Percentiles rank a stretch among this genome's conserved stretches.
phyloP scores from a whole-genome alignment of 495 filamentous ascomycete species.

The Entonaema liquescens region DNA sequence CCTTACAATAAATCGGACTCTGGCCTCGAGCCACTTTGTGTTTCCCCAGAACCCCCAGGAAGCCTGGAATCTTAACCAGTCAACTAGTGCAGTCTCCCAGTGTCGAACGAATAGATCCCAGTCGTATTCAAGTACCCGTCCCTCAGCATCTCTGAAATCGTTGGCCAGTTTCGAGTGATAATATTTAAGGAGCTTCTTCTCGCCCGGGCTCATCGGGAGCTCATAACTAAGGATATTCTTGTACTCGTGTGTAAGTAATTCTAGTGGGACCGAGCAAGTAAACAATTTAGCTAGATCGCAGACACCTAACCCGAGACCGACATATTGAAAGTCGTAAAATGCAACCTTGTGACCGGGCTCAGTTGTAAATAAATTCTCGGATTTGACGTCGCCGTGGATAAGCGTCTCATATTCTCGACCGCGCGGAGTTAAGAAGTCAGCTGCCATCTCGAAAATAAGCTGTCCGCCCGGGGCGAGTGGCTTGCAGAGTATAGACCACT shows the following conservation, averaged over 20 bases:
- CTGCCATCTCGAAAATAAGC: slow-evolving; percentile 44
- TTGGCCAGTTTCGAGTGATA: slow-evolving; percentile 46
- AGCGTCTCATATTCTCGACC: slow-evolving; percentile 49
- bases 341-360: slow-evolving; percentile 47
- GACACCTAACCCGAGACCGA: slow-evolving; percentile 54
- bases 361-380: slow-evolving; percentile 51
- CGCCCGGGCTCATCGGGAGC: slow-evolving; percentile 43
- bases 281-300: slow-evolving; percentile 60
- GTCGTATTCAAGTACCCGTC: slow-evolving; percentile 39
- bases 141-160: slow-evolving; percentile 9
- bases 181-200: slow-evolving; percentile 47
- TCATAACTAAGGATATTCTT: slow-evolving; percentile 28
- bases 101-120: slow-evolving; percentile 52
- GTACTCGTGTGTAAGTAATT: slow-evolving; percentile 46
- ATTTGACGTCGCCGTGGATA: slow-evolving; percentile 60
- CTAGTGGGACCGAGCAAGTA: slow-evolving; percentile 46
- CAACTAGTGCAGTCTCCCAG: slow-evolving; percentile 58
- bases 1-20: slow-evolving; percentile 42
- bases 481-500: slow-evolving; percentile 48
- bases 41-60: slow-evolving; percentile 62
- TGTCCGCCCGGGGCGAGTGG: slow-evolving; percentile 13
- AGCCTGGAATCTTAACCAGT: slow-evolving; percentile 59
- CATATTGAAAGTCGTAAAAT: slow-evolving; percentile 60
- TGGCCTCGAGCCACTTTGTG: slow-evolving; percentile 52
- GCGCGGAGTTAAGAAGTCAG: slow-evolving; percentile 42